phyloP scores from a whole-genome alignment of 495 filamentous ascomycete genomes.

The Pyrenula aspistea region DNA sequence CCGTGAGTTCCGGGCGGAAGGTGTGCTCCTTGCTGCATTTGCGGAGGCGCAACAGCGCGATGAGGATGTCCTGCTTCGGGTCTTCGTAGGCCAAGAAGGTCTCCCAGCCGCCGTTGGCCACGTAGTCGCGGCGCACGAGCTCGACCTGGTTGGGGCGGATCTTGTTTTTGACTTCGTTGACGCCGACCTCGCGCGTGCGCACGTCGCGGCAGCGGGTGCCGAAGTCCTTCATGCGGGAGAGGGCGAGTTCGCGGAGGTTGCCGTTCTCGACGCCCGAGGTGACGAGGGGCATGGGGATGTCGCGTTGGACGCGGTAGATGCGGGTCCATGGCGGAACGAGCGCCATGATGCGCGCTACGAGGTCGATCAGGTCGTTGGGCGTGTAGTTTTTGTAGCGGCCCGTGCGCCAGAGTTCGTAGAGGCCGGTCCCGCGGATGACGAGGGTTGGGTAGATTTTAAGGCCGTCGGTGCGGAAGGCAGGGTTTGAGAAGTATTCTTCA shows the following conservation, averaged over 20 bases:
- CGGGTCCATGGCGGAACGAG: conserved; percentile 95
- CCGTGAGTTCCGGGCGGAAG: conserved; percentile 75
- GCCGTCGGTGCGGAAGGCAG: conserved; percentile 92
- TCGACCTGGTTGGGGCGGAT: conserved; percentile 94
- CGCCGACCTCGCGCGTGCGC: conserved; percentile 92
- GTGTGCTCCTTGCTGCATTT: conserved; percentile 86
- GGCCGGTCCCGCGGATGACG: conserved; percentile 90
- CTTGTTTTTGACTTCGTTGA: conserved; percentile 98
- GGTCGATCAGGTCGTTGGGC: conserved; percentile 86
- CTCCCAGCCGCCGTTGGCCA: conserved; percentile 93
- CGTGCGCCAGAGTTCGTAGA: conserved; percentile 96
- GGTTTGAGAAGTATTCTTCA: conserved; percentile 94
- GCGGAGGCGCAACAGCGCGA: conserved; percentile 77
- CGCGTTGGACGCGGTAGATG: conserved; percentile 95
- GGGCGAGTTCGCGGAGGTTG: conserved; percentile 83
- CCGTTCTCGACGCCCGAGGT: conserved; percentile 96
- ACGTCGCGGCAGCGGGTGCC: conserved; percentile 95
- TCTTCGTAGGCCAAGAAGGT: conserved; percentile 97
- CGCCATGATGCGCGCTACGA: conserved; percentile 89
- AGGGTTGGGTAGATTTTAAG: conserved; percentile 97
- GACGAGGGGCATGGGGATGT: conserved; percentile 97
- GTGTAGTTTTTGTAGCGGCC: conserved; percentile 98
- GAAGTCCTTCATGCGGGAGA: conserved; percentile 96
- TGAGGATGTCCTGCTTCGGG: conserved; percentile 95
- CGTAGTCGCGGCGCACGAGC: conserved; percentile 89